These are phyloP conservation scores for Aspergillus sp. DNA, from an alignment of 2,329 filamentous ascomycete species.

Conservation along the genomic window DNA sequence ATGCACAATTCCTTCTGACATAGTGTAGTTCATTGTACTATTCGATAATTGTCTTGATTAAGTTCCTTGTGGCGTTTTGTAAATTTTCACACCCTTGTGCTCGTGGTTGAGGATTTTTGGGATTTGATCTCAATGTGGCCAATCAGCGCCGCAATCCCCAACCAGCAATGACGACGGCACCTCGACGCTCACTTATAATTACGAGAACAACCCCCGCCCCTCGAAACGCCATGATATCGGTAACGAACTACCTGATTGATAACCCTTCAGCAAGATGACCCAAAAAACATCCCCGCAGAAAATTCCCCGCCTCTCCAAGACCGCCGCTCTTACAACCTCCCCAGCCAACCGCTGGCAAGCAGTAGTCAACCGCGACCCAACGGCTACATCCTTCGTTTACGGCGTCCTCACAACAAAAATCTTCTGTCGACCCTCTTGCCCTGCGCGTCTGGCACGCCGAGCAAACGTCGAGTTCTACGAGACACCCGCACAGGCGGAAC, in stretches of 20 bases:
- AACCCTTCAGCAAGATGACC: not conserved
- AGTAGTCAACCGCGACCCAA: conserved; percentile 45
- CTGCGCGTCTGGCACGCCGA: conserved; percentile 58
- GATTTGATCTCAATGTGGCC: conserved; percentile 35
- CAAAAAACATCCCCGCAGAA: conserved; percentile 14
- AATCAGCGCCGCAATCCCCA: conserved; percentile 24
- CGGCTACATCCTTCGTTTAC: conserved; percentile 54
- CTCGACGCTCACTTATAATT: not conserved
- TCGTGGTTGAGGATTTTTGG: not conserved
- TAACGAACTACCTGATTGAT: not conserved
- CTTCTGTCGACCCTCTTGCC: conserved; percentile 57
- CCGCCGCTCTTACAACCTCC: not conserved
- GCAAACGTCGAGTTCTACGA: conserved; percentile 57
- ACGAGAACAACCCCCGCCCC: not conserved
- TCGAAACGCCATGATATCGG: not conserved
- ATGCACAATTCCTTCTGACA: no score
- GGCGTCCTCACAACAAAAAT: conserved; percentile 57
- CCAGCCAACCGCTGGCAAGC: conserved; percentile 44
- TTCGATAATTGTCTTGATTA: not conserved
- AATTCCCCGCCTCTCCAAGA: conserved; percentile 23
- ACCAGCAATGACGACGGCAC: not conserved
- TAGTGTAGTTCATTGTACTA: no score
- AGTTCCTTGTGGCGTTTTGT: not conserved
- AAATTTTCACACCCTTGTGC: no score
- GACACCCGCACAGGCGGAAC: conserved; percentile 47